Evolutionary conservation across 169 alveolate genomes (phyloP).

Genomic region (Plasmodium gallinaceum): DNA sequence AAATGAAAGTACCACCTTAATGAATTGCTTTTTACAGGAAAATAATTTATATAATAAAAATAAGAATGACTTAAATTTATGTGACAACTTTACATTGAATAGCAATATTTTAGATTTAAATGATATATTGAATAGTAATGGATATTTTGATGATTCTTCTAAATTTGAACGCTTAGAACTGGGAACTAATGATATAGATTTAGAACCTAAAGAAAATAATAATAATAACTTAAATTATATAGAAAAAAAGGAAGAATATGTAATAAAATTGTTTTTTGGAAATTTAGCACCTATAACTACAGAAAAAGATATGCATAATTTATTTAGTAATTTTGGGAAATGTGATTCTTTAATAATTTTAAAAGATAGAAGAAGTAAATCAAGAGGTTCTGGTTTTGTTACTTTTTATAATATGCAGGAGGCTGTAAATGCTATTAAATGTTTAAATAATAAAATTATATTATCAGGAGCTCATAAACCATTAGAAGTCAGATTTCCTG

Average conservation of each 20-base stretch:
- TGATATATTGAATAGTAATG: not conserved
- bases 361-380: slow-evolving; percentile 75
- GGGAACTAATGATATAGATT: not conserved
- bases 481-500: slow-evolving; percentile 76
- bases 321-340: slow-evolving; percentile 70
- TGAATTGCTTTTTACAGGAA: not conserved
- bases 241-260: slow-evolving; percentile 40
- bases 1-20: not conserved
- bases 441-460: slow-evolving; percentile 71
- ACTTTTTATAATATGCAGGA: slow-evolving; percentile 71
- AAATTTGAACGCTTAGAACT: not conserved
- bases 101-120: slow-evolving; percentile 5
- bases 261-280: slow-evolving; percentile 72
- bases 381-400: slow-evolving; percentile 78
- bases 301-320: slow-evolving; percentile 76
- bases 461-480: slow-evolving; percentile 78
- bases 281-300: slow-evolving; percentile 77
- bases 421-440: slow-evolving; percentile 72
- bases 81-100: slow-evolving; percentile 20
- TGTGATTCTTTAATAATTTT: slow-evolving; percentile 73
- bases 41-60: slow-evolving; percentile 18
- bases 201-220: not conserved
- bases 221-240: not conserved
- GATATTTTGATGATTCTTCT: not conserved
- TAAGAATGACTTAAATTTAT: not conserved